phyloP scores from a whole-genome alignment of 1,139 yeast genomes.

The Geotrichum fermentans region DNA sequence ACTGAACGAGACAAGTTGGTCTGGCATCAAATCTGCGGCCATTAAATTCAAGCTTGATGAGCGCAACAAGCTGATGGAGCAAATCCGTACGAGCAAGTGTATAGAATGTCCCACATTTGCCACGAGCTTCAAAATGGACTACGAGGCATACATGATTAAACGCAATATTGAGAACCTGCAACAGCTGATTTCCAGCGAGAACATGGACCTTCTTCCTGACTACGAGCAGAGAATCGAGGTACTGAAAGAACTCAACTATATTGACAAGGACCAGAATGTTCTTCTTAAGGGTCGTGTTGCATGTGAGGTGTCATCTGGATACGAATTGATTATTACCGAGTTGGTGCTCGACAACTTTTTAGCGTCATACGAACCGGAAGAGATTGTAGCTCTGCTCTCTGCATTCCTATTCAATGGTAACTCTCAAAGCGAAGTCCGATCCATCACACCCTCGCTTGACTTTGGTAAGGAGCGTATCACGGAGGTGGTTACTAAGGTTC shows the following conservation, averaged over 20 bases:
- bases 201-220: constrained; percentile 84
- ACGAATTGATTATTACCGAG: constrained; percentile 86
- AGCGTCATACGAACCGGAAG: constrained; percentile 92
- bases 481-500: constrained; percentile 62
- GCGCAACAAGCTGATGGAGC: constrained; percentile 42
- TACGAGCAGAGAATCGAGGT: constrained; percentile 85
- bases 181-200: constrained; percentile 72
- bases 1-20: constrained; percentile 41
- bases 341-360: constrained; percentile 83
- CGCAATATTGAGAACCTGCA: constrained; percentile 54
- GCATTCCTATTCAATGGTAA: constrained; percentile 91
- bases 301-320: constrained; percentile 82
- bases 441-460: constrained; percentile 78
- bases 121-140: constrained; percentile 46
- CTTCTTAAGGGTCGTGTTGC: constrained; percentile 90
- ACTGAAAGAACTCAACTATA: constrained; percentile 65
- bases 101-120: constrained; percentile 41
- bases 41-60: constrained; percentile 33
- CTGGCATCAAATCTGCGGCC: not conserved
- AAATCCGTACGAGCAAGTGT: constrained; percentile 36
- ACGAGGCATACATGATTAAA: constrained; percentile 46
- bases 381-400: constrained; percentile 86
- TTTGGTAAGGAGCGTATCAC: constrained; percentile 67
- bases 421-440: constrained; percentile 50
- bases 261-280: constrained; percentile 72